Evolutionary conservation across 1,284 basidiomycete species (phyloP), one percentile per base, ranked within the genome.

Genomic region (Pholiota adiposa): DNA sequence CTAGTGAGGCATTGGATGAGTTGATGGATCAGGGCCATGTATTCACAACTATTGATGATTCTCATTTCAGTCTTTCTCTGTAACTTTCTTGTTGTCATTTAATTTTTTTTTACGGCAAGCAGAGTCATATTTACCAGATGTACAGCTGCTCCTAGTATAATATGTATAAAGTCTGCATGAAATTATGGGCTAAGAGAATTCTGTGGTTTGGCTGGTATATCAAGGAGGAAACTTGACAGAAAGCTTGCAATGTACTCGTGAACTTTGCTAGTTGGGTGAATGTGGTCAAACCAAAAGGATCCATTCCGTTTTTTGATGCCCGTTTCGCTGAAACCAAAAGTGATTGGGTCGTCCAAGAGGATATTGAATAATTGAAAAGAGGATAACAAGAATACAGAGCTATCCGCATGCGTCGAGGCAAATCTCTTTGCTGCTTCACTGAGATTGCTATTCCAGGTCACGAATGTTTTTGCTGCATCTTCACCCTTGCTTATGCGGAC

Each of bases 1-100:
- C 21, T 62, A 89, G 91, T 65, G 75, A 83, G 48, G 89, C 88
- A 23, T 75, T 94, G 58, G 89, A 93, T 60, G 73, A 74, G 54
- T 77, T 96, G 54, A 84, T 90, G 75, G 83, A 86, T 36, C 83
- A 89, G 1, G 92, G 90, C 0, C 72, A 82, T 62, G 76, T 94
- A 56, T 93, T 82, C 68, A 85, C 83, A 49, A 89, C 89, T 1
- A 79, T 84, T 50, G 88, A 92, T 69, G 87, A 91, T 43, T 83
- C 80, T 9, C 85, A 87, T 64, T 86, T 84, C 64, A 69, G 75
- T 41, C 66, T 81, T 33, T 75, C 77, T 25, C 65, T 64, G 19
- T 74, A 41, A 51, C 49, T 16, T 27, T 41, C 18, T 12, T 1
- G 25, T 41, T 52, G 23, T 27, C n/a, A 27, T 19, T 40, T 36